These are phyloP conservation scores for Closterium sp. DNA, from an alignment of 139 green algal genomes.

Conservation along the genomic window DNA sequence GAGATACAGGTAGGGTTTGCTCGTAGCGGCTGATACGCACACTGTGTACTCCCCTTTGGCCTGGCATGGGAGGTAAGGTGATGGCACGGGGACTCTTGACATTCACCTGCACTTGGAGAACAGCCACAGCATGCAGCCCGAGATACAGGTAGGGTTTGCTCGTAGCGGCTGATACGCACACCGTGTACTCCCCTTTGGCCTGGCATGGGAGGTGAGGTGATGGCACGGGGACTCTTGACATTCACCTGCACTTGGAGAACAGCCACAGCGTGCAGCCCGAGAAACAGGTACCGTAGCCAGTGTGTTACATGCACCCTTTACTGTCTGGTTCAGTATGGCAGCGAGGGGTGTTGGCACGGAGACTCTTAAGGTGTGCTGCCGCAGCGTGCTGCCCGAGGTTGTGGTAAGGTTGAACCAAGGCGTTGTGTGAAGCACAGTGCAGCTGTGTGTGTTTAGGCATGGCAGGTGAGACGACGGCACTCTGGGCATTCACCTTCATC, in stretches of 20 bases:
- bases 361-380: no score
- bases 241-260: slow-evolving; percentile 35
- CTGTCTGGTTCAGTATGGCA: no score
- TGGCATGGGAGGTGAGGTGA: no score
- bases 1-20: slow-evolving; percentile 19
- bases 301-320: neutral
- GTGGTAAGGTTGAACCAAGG: no score
- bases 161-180: no score
- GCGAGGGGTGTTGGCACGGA: no score
- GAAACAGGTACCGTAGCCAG: slow-evolving; percentile 3
- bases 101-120: slow-evolving; percentile 39
- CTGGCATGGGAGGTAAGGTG: slow-evolving; percentile 9
- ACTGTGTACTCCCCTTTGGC: no score
- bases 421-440: no score
- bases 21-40: no score
- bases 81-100: slow-evolving; percentile 39
- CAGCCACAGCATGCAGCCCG: slow-evolving; percentile 26
- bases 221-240: slow-evolving; percentile 16
- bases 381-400: no score
- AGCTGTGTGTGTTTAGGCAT: no score
- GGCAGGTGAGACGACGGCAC: neutral
- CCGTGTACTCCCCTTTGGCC: no score
- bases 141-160: slow-evolving; percentile 14
- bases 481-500: slow-evolving; percentile 23
- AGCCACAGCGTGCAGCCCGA: slow-evolving; percentile 32